These are phyloP conservation scores for Astrothelium macrocarpum DNA, from an alignment of 495 filamentous ascomycete species.

Conservation along the genomic window DNA sequence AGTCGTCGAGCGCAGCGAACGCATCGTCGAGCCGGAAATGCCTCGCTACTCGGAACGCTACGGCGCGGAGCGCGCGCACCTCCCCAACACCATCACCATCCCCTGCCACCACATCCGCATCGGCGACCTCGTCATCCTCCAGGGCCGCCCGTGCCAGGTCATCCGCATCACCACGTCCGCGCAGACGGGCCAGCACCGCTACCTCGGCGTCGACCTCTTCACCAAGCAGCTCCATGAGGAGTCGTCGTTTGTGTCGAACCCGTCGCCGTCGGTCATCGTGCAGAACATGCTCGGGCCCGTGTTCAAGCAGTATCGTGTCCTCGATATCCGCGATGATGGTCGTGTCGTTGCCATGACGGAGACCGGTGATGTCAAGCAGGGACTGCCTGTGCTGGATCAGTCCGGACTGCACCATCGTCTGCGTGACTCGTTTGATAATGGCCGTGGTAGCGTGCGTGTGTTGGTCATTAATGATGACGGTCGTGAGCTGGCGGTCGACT, in stretches of 20 bases:
- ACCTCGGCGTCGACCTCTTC: slow-evolving; percentile 99
- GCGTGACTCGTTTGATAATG: slow-evolving; percentile 75
- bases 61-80: slow-evolving; percentile 18
- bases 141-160: slow-evolving; percentile 98
- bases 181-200: slow-evolving; percentile 97
- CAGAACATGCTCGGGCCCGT: slow-evolving; percentile 99
- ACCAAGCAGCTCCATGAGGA: slow-evolving; percentile 99
- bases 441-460: slow-evolving; percentile 85
- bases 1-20: slow-evolving; percentile 28
- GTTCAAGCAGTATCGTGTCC: slow-evolving; percentile 99
- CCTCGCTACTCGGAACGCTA: slow-evolving; percentile 17
- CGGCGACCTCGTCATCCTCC: slow-evolving; percentile 96
- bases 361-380: slow-evolving; percentile 95
- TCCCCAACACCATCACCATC: slow-evolving; percentile 86
- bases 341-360: slow-evolving; percentile 73
- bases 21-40: slow-evolving; percentile 11
- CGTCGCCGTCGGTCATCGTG: slow-evolving; percentile 87
- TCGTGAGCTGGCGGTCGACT: slow-evolving; percentile 93
- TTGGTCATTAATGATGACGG: slow-evolving; percentile 93
- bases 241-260: slow-evolving; percentile 95
- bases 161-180: slow-evolving; percentile 98
- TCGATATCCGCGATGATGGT: slow-evolving; percentile 88
- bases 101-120: slow-evolving; percentile 98
- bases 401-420: slow-evolving; percentile 75
- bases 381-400: slow-evolving; percentile 86